These are phyloP conservation scores for Chalara sp. DNA, from an alignment of 2,329 filamentous ascomycete species.

Conservation along the genomic window DNA sequence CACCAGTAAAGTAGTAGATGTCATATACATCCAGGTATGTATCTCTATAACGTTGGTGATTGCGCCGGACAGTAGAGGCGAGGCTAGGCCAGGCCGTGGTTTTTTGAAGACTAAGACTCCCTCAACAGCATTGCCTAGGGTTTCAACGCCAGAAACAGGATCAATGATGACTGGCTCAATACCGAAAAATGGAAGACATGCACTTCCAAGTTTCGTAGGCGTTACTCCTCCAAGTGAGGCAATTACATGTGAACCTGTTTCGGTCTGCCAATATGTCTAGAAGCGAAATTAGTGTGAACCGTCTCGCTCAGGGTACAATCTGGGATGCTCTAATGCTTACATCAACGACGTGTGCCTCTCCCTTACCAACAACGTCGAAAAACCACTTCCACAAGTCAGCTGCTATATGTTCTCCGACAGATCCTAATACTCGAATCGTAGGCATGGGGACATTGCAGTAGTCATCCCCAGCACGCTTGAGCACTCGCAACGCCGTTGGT, in stretches of 20 bases:
- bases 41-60: constrained; percentile 97
- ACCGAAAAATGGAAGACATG: constrained; percentile 95
- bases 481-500: constrained; percentile 81
- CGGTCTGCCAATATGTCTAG: constrained; percentile 99
- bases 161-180: constrained; percentile 98
- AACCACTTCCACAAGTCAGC: constrained; percentile 99
- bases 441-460: constrained; percentile 88
- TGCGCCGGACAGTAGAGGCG: constrained; percentile 95
- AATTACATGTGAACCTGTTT: constrained; percentile 95
- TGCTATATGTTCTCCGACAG: constrained; percentile 94
- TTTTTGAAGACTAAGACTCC: constrained; percentile 68
- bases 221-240: constrained; percentile 88
- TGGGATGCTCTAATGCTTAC: constrained; percentile 50
- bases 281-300: neutral
- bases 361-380: constrained; percentile 88
- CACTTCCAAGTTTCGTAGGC: constrained; percentile 92
- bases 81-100: constrained; percentile 97
- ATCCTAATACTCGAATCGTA: constrained; percentile 81
- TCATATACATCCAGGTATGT: constrained; percentile 97
- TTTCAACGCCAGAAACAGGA: constrained; percentile 87
- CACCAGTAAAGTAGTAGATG: constrained; percentile 93
- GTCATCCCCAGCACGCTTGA: constrained; percentile 93
- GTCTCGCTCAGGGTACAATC: constrained; percentile 17
- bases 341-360: constrained; percentile 88
- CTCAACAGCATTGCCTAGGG: constrained; percentile 93